Base-by-base conservation (phyloP, 2,329 filamentous ascomycete genomes). In the Monosporascus sp. region DNA sequence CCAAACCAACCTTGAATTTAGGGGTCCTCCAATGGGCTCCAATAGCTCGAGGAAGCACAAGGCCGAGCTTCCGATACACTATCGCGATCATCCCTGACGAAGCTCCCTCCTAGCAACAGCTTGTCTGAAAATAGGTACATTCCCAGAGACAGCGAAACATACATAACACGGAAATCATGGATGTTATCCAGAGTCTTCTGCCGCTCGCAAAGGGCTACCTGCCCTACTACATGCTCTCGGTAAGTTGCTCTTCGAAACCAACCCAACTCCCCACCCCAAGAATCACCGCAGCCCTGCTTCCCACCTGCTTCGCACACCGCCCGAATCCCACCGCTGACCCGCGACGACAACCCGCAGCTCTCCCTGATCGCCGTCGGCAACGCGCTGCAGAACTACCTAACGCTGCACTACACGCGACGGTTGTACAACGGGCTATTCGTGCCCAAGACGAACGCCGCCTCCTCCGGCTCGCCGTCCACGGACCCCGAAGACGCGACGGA, bases 341-440 rank as follows among this genome's bases (percentile, higher is more conserved):
- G 27, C 36, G 31, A 25, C 44, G 50, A 52, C 41, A 36, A 43
- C 41, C 8, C 27, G 25, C 59, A 97, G 93, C 81, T 96, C 67
- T 90, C 90, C 53, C 67, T 91, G 53, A 81, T 95, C 53, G 90
- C 93, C 31, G 78, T 94, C 54, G 87, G 83, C 65, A 99, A 99
- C 77, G 88, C 85, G 37, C 69, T 95, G 47, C 92, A 97, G 77
- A 85, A 89, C 67, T 95, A 96, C 73, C 65, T 76, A 37, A 95
- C 90, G 18, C 79, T 92, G 3, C 79, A 85, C 70, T 95, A 89
- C 74, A 91, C 91, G 7, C 84, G 86, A n/a, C 87, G 90, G 69
- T 83, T 97, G 66, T 99, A 97, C 77, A 83, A 87, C 62, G 85
- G 85, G 56, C 74, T 74, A 58, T 84, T 83, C 63, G 72, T 84